Evolutionary conservation across 2,329 filamentous ascomycete genomes (phyloP).

Genomic region (Ascochyta koolunga): DNA sequence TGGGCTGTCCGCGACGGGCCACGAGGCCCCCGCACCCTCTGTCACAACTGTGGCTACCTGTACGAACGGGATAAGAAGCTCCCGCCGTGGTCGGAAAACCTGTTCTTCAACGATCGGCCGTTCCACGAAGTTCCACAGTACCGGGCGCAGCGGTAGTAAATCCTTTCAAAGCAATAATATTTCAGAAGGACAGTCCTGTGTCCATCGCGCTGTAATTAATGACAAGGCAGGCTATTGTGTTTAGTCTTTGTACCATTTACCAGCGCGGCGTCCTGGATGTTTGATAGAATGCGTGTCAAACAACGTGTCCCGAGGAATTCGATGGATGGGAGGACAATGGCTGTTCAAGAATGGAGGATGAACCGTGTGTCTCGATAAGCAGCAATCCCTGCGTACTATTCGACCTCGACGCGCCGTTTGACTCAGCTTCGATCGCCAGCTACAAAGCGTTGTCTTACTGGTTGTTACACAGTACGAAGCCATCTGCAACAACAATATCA

Average conservation of each 20-base stretch:
- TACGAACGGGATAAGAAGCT: slow-evolving; percentile 87
- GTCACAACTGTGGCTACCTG: slow-evolving; percentile 88
- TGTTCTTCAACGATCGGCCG: slow-evolving; percentile 61
- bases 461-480: slow-evolving; percentile 1
- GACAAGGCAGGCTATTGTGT: neutral
- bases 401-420: neutral
- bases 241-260: slow-evolving; percentile 23
- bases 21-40: slow-evolving; percentile 79
- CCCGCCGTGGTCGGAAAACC: slow-evolving; percentile 75
- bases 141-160: slow-evolving; percentile 25
- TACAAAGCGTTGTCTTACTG: slow-evolving; percentile 1
- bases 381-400: slow-evolving; percentile 2
- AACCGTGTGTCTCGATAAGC: neutral
- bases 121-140: slow-evolving; percentile 32
- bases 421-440: neutral
- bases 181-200: neutral
- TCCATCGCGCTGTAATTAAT: neutral
- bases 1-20: slow-evolving; percentile 97
- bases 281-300: slow-evolving; percentile 12
- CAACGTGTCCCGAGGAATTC: slow-evolving; percentile 1
- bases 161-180: neutral
- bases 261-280: slow-evolving; percentile 20
- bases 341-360: slow-evolving; percentile 1
- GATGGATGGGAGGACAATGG: slow-evolving; percentile 1
- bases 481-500: slow-evolving; percentile 6